phyloP scores from a whole-genome alignment of 345 rosid genomes.

The Citrus mangshanensis region DNA sequence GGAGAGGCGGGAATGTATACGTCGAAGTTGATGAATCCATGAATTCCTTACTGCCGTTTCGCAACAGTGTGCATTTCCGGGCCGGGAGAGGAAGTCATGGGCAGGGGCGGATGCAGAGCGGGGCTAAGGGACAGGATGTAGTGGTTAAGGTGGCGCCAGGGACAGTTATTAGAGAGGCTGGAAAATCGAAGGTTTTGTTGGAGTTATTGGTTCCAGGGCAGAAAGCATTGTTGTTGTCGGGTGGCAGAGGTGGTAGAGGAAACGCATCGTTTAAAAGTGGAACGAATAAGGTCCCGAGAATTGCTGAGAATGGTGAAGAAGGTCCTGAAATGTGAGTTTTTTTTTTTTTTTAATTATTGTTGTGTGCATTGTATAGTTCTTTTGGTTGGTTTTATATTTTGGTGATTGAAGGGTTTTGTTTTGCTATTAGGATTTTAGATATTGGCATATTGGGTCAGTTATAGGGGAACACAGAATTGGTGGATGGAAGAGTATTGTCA shows the following conservation, averaged over 20 bases:
- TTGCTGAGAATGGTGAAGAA: constrained; percentile 95
- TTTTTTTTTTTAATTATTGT: neutral
- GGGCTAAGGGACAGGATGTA: constrained; percentile 78
- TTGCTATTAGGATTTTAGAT: neutral
- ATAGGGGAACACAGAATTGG: neutral
- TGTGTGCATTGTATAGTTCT: neutral
- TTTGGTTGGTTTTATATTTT: neutral
- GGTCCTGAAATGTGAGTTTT: constrained; percentile 90
- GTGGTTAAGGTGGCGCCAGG: constrained; percentile 90
- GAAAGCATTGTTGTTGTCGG: constrained; percentile 74
- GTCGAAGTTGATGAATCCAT: constrained; percentile 75
- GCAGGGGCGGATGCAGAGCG: constrained; percentile 65
- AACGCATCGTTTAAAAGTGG: constrained; percentile 88
- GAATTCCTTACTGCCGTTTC: constrained; percentile 81
- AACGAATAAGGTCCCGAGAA: constrained; percentile 76
- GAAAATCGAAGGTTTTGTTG: constrained; percentile 68
- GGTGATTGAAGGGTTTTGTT: neutral
- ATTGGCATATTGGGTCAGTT: neutral
- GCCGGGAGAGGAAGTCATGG: constrained; percentile 83
- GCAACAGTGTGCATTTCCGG: constrained; percentile 80
- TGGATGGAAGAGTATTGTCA: neutral
- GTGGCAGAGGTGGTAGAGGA: constrained; percentile 96
- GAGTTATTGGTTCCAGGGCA: constrained; percentile 82
- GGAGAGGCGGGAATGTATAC: constrained; percentile 87
- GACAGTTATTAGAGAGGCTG: constrained; percentile 72